phyloP scores from a whole-genome alignment of 148 eudicot species.

The Cornus suecica region DNA sequence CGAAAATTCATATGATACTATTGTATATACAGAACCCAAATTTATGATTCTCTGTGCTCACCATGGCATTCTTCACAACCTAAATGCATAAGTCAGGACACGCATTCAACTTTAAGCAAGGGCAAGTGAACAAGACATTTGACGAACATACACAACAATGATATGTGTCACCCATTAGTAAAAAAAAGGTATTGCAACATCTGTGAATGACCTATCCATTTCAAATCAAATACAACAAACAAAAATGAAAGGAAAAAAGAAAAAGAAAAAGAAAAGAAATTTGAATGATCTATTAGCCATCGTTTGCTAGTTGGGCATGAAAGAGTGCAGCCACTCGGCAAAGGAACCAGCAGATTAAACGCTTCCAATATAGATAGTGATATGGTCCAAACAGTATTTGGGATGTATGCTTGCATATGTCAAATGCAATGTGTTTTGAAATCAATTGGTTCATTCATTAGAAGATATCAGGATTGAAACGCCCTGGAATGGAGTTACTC shows the following conservation, averaged over 20 bases:
- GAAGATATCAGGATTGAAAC: constrained; percentile 66
- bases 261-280: background rate
- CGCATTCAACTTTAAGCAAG: too few species aligned
- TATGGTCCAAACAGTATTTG: background rate
- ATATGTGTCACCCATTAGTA: background rate
- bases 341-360: background rate
- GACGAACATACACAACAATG: background rate
- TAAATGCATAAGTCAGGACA: too few species aligned
- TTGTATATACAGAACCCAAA: background rate
- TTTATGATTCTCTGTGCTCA: background rate
- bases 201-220: background rate
- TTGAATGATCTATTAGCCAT: background rate
- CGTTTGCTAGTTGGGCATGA: background rate
- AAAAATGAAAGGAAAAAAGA: too few species aligned
- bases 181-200: background rate
- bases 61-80: background rate
- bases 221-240: background rate
- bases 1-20: background rate
- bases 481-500: constrained; percentile 56
- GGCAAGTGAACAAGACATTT: background rate
- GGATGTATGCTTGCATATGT: background rate
- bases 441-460: constrained; percentile 12
- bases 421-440: background rate
- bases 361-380: background rate
- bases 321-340: background rate